Evolutionary conservation across 2,329 filamentous ascomycete genomes (phyloP), one percentile per base, ranked within the genome.

Genomic region (Bipolaris cookei): DNA sequence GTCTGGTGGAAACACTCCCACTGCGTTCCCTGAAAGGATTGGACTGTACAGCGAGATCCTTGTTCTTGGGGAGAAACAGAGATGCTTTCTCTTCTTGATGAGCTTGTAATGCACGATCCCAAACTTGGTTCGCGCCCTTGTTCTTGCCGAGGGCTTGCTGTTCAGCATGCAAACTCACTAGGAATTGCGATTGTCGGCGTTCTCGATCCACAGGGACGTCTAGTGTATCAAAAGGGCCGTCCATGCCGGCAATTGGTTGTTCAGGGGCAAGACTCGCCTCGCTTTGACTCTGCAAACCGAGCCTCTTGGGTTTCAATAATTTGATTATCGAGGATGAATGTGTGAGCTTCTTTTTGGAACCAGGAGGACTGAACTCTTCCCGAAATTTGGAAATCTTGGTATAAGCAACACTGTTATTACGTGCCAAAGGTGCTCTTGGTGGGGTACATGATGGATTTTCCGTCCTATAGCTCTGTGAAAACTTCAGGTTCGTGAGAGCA

Each of bases 81-180:
- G 65, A 67, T 21, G 68, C 64, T 37, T 70, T 71, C 54, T 78
- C 74, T 13, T 75, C 67, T 49, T 75, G 74, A 38, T 77, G 68
- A 13, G 68, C 67, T 54, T 72, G 69, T n/a, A 77, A 56, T 25
- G 76, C 76, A 37, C 65, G 63, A 46, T 77, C 69, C 76, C 76
- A 78, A 16, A 77, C 63, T 13, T 69, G 65, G 8, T 64, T 64
- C 3, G 64, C 54, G 2, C 67, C 64, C 16, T 68, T 69, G 13
- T 65, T 54, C 28, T 70, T 70, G 1, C 57, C 59, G 1, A 69
- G 39, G 6, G 67, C 66, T 1, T 65, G 53, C 56, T 73, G 65
- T 51, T 76, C 70, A 6, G 61, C 50, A 42, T 74, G 63, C 6
- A 75, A 46, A 35, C 72, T 74, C 8, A 71, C 53, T 57, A 71